Percentiles rank a stretch among this genome's conserved stretches.
phyloP scores from a whole-genome alignment of 108 stramenopile species.

The Stephanodiscus triporus region DNA sequence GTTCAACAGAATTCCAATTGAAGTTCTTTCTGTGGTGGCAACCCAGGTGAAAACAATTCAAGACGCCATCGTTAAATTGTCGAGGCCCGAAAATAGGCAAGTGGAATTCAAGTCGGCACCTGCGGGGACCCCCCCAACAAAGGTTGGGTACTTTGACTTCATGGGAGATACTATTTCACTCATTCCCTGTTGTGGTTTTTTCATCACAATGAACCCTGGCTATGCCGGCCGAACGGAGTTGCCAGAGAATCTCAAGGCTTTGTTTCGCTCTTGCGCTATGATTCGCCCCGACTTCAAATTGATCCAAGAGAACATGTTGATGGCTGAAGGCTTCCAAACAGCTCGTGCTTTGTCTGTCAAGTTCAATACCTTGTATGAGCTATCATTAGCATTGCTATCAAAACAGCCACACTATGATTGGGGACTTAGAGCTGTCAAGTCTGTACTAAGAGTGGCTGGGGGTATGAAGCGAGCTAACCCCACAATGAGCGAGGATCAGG shows the following conservation, averaged over 20 bases:
- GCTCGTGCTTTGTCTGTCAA: constrained; percentile 88
- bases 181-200: constrained; percentile 89
- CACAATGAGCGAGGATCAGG: constrained; percentile 80
- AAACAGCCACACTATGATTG: constrained; percentile 94
- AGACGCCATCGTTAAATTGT: constrained; percentile 87
- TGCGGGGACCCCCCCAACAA: constrained; percentile 83
- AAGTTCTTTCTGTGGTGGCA: constrained; percentile 92
- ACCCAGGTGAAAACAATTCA: constrained; percentile 92
- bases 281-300: constrained; percentile 91
- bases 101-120: constrained; percentile 79
- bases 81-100: constrained; percentile 80
- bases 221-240: constrained; percentile 92
- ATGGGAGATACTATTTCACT: constrained; percentile 86
- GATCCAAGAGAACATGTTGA: constrained; percentile 94
- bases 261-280: constrained; percentile 94
- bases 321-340: constrained; percentile 92
- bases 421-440: constrained; percentile 92
- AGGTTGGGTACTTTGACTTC: constrained; percentile 89
- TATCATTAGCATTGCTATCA: constrained; percentile 83
- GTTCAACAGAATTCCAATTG: constrained; percentile 93
- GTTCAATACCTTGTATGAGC: constrained; percentile 90
- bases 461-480: constrained; percentile 91
- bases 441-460: constrained; percentile 90
- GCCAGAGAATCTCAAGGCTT: constrained; percentile 90
- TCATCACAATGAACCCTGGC: constrained; percentile 94